Evolutionary conservation across 2,329 filamentous ascomycete species (phyloP).

Genomic region (Trichothecium sympodiale): DNA sequence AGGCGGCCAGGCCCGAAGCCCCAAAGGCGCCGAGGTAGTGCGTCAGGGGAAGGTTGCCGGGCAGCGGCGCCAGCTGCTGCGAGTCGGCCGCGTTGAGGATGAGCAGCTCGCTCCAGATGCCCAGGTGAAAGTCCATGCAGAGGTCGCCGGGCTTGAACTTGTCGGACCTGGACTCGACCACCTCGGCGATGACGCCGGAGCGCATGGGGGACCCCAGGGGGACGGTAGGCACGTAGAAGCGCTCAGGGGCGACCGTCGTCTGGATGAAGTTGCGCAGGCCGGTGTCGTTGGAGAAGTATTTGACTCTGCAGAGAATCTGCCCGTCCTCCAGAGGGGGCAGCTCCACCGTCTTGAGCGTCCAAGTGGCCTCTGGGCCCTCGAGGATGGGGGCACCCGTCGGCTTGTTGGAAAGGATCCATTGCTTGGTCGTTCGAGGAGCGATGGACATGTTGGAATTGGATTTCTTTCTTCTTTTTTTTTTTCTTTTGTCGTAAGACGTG

Average conservation of each 20-base stretch:
- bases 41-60: conserved; percentile 11
- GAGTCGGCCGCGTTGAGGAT: conserved; percentile 14
- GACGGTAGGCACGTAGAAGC: conserved; percentile 17
- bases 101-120: conserved; percentile 15
- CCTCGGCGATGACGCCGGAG: conserved; percentile 17
- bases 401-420: conserved; percentile 17
- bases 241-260: conserved; percentile 15
- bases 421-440: conserved; percentile 14
- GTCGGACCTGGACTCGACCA: conserved; percentile 13
- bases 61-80: conserved; percentile 13
- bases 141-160: conserved; percentile 15
- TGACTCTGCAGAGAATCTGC: conserved; percentile 15
- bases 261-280: conserved; percentile 17
- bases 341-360: conserved; percentile 12
- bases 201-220: conserved; percentile 16
- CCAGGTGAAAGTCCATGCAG: conserved; percentile 17
- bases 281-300: conserved; percentile 18
- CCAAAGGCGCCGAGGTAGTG: conserved; percentile 18
- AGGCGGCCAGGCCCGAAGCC: conserved; percentile 15
- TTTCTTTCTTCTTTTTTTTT: too few species aligned
- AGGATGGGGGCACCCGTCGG: conserved; percentile 14
- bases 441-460: background rate
- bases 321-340: conserved; percentile 14
- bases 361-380: conserved; percentile 15
- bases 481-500: too few species aligned